A percentile compares a stretch with the other conserved stretches of the same genome.
These are phyloP conservation scores for Ophiostoma pallidulum DNA, from an alignment of 2,329 filamentous ascomycete genomes.

Conservation along the genomic window DNA sequence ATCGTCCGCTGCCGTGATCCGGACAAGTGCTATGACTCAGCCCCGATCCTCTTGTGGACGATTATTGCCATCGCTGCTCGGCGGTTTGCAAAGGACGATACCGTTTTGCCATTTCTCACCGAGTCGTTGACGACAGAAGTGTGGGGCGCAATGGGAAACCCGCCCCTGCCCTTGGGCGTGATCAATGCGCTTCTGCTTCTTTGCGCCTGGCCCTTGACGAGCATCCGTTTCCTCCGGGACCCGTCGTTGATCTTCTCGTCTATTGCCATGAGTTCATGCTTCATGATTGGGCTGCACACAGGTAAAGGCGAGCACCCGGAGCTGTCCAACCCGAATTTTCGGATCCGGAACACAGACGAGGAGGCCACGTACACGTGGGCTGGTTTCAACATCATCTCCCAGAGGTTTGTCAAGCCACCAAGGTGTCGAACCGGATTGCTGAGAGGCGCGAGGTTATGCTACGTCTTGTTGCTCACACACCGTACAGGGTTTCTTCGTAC, in stretches of 20 bases:
- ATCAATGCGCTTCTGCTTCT: conserved; percentile 44
- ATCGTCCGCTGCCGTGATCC: conserved; percentile 40
- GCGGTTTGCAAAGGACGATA: conserved; percentile 35
- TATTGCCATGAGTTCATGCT: conserved; percentile 37
- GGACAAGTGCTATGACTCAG: conserved; percentile 39
- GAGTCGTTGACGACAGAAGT: conserved; percentile 39
- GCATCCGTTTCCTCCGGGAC: conserved; percentile 41
- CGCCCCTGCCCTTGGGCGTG: conserved; percentile 36
- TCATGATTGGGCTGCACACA: conserved; percentile 42
- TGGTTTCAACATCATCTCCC: conserved; percentile 42
- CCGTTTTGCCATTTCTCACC: conserved; percentile 34
- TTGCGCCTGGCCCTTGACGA: conserved; percentile 42
- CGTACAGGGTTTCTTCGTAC: conserved; percentile 25
- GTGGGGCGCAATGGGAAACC: conserved; percentile 32
- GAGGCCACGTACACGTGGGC: conserved; percentile 46
- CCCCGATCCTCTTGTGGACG: conserved; percentile 45
- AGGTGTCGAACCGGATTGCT: not conserved
- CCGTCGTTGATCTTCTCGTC: conserved; percentile 39
- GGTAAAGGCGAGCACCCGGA: conserved; percentile 42
- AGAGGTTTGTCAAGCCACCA: conserved; percentile 29
- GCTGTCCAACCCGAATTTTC: conserved; percentile 35
- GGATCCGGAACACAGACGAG: conserved; percentile 37
- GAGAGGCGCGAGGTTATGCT: too few species aligned
- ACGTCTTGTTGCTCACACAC: not conserved
- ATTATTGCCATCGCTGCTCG: conserved; percentile 42